Evolutionary conservation across 331 rosid genomes (phyloP).

Genomic region (Acacia pycnantha): DNA sequence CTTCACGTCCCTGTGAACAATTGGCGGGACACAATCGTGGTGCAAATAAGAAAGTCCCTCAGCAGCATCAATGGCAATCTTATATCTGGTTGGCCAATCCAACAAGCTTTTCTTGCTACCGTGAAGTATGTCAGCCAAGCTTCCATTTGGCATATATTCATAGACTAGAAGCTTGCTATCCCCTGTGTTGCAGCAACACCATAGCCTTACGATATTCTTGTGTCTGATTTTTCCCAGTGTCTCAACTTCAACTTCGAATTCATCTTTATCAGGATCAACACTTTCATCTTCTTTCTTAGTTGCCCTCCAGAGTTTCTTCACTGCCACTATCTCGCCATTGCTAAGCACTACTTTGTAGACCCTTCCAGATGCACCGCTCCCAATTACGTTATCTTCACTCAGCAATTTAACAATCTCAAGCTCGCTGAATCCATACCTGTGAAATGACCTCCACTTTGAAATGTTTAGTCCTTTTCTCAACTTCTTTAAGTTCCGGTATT

Average conservation of each 20-base stretch:
- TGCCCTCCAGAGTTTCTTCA: slow-evolving; percentile 66
- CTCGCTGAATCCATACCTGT: slow-evolving; percentile 66
- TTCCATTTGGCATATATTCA: slow-evolving; percentile 84
- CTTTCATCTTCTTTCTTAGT: slow-evolving; percentile 31
- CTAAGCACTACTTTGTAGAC: slow-evolving; percentile 70
- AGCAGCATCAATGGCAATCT: slow-evolving; percentile 75
- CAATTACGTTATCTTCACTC: slow-evolving; percentile 67
- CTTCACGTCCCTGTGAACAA: slow-evolving; percentile 80
- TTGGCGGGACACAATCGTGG: slow-evolving; percentile 71
- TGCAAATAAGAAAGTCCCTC: slow-evolving; percentile 85
- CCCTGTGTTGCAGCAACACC: slow-evolving; percentile 73
- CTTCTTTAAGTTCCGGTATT: slow-evolving; percentile 53
- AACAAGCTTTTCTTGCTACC: slow-evolving; percentile 43
- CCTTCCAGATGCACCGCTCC: slow-evolving; percentile 78
- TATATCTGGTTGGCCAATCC: slow-evolving; percentile 71
- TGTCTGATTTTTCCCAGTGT: slow-evolving; percentile 79
- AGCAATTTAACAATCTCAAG: slow-evolving; percentile 57
- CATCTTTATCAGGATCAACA: slow-evolving; percentile 46
- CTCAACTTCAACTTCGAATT: slow-evolving; percentile 73
- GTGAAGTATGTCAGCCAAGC: slow-evolving; percentile 66
- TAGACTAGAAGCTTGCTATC: slow-evolving; percentile 71
- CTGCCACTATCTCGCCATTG: slow-evolving; percentile 68
- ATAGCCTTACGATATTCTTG: slow-evolving; percentile 73
- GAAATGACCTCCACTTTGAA: slow-evolving; percentile 75
- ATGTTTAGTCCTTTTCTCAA: slow-evolving; percentile 39